Evolutionary conservation across 2,329 filamentous ascomycete genomes (phyloP), one percentile per base, ranked within the genome.

Genomic region (Curvularia spicifera): DNA sequence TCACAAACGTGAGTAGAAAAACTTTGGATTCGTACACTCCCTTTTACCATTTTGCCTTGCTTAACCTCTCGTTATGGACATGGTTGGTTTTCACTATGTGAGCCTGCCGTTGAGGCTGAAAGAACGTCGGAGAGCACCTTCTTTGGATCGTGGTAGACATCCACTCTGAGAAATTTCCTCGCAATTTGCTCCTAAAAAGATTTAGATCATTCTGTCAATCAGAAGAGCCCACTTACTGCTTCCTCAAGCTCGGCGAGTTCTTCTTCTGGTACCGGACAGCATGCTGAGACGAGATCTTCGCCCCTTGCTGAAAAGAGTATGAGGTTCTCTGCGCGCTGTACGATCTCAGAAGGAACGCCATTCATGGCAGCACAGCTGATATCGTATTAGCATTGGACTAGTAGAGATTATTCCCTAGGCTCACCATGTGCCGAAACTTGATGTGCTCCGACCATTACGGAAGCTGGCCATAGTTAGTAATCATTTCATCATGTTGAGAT

Each of bases 341-440:
- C 84, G 9, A 98, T 85, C 5, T 84, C 82, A 18, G 78, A 71
- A 29, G 91, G 88, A 13, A 99, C 87, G 1, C 93, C 93, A 68
- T 96, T 97, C 75, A 96, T 85, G 3, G 88, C 87, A 28, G 95
- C 95, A 71, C 95, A 98, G 52, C 82, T 85, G 59, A 46, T 28
- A 28, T 7, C 35, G 1, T 33, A 43, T 66, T 37, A 66, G 52
- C 18, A 26, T 26, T 12, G 15, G 22, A 12, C 1, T n/a, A 9
- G 7, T 6, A 31, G 9, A 8, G 9, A 29, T n/a, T 7, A 2
- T 1, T 20, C 9, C 7, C 18, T 9, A 18, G 5, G 61, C 75
- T 56, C 74, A 85, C 76, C 85, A 84, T 28, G 88, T 91, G 0
- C 95, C 95, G 70, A 96, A 96, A 71, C 93, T 97, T 13, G 90